Evolutionary conservation across 306 rosid genomes (phyloP).

Genomic region (Dryas alaskensis): DNA sequence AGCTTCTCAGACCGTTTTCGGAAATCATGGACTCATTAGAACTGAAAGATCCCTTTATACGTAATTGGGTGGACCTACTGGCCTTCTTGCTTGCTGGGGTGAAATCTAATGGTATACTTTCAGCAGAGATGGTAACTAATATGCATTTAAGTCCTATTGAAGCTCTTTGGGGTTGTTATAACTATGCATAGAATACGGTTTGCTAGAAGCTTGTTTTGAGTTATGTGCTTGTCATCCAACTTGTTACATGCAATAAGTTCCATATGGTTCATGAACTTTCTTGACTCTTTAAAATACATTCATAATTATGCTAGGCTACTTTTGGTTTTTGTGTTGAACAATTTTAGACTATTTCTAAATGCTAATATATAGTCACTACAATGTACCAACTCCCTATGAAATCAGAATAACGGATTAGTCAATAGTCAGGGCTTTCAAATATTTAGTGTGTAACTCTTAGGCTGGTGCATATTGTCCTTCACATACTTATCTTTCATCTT

Average conservation of each 20-base stretch:
- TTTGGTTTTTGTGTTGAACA: background rate
- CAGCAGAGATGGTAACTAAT: constrained; percentile 87
- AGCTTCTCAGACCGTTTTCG: constrained; percentile 83
- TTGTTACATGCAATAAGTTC: background rate
- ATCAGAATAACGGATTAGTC: background rate
- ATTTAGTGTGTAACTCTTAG: background rate
- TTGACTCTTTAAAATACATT: background rate
- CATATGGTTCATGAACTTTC: no score
- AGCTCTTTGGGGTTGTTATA: background rate
- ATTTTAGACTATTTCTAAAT: background rate
- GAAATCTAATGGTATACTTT: constrained; percentile 68
- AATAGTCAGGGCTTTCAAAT: background rate
- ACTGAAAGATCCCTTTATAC: constrained; percentile 68
- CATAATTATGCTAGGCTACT: background rate
- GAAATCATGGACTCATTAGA: constrained; percentile 74
- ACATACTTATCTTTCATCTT: background rate
- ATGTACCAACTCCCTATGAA: background rate
- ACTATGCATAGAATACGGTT: constrained; percentile 7
- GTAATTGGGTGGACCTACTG: constrained; percentile 86
- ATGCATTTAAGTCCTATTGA: constrained; percentile 5
- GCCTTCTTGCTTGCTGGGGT: constrained; percentile 97
- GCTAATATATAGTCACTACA: background rate
- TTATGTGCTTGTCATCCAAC: background rate
- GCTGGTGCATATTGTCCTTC: background rate
- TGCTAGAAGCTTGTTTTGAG: background rate